Base-by-base conservation (phyloP, 805 yeast species). In the Metschnikowia matae region DNA sequence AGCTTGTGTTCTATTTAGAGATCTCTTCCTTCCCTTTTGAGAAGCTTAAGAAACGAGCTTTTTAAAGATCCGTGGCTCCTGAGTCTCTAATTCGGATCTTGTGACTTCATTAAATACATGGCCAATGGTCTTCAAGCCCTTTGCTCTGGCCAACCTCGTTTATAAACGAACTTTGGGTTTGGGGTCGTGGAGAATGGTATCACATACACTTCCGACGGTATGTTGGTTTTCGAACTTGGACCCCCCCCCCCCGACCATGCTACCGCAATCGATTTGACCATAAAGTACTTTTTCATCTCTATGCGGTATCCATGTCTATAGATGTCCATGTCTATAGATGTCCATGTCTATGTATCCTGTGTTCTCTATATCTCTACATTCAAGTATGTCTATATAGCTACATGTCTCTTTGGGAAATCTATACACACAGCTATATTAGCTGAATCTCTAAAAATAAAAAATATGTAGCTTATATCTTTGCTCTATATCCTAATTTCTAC, bases 241-340 rank as follows among this genome's bases (percentile, higher is more conserved):
- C 0, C 92, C 89, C 11, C 82, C 82, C 95, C 95, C 0, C 92
- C 89, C 11, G 82, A 82, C 95, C 95, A 87, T 7, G 94, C 94
- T 2, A 91, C 92, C 8, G 87, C 85, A 34, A 87, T 69, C 17
- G 87, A 87, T 64, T 87, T 87, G 18, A 92, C 94, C 75, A 86
- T 83, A 56, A 87, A 68, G 32, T 83, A 74, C 63, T 85, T 83
- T 61, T 87, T 92, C 73, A 83, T 78, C 53, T 84, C n/a, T n/a
- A n/a, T n/a, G n/a, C n/a, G n/a, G n/a, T n/a, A n/a, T n/a, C n/a
- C n/a, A n/a, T n/a, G n/a, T n/a, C n/a, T n/a, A n/a, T n/a, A n/a
- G n/a, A 21, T 21, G 21, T 2, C 21, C 21, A 21, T 21, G 23
- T 21, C 6, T 21, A 21, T 6, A 21, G 2, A 21, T 21, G 1